Evolutionary conservation across 1,284 basidiomycete genomes (phyloP).

Genomic region (Sporisorium scitamineum): DNA sequence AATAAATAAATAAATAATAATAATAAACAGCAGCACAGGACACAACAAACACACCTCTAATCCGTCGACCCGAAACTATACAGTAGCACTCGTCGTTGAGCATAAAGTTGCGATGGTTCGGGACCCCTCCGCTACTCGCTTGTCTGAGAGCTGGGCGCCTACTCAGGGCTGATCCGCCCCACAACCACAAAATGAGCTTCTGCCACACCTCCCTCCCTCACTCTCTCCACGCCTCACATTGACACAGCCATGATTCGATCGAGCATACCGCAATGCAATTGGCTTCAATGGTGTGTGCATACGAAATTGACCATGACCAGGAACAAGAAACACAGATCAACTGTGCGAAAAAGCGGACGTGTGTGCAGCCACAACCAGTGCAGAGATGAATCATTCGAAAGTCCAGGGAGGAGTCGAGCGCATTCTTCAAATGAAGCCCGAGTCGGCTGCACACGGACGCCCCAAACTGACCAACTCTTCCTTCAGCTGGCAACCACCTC

Average conservation of each 20-base stretch:
- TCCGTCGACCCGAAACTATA: not conserved
- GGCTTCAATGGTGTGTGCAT: not conserved
- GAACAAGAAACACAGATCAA: slow-evolving; percentile 5
- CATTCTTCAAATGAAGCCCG: not conserved
- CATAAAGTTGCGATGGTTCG: no score
- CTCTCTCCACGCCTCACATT: not conserved
- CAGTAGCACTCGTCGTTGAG: no score
- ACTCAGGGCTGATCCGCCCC: not conserved
- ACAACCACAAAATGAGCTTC: not conserved
- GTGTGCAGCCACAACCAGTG: not conserved
- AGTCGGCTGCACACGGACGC: not conserved
- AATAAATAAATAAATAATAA: not conserved
- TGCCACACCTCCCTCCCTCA: not conserved
- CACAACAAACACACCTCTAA: not conserved
- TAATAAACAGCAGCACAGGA: no score
- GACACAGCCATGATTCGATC: not conserved
- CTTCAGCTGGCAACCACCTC: slow-evolving; percentile 45
- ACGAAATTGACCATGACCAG: slow-evolving; percentile 13
- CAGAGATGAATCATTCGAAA: no score
- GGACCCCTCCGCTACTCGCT: no score
- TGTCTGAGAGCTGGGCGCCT: no score
- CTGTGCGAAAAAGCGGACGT: not conserved
- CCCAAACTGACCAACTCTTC: not conserved
- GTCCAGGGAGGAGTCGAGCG: not conserved
- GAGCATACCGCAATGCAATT: slow-evolving; percentile 1